Base-by-base conservation (phyloP, 2,329 filamentous ascomycete species). In the Epichloe glyceriae region DNA sequence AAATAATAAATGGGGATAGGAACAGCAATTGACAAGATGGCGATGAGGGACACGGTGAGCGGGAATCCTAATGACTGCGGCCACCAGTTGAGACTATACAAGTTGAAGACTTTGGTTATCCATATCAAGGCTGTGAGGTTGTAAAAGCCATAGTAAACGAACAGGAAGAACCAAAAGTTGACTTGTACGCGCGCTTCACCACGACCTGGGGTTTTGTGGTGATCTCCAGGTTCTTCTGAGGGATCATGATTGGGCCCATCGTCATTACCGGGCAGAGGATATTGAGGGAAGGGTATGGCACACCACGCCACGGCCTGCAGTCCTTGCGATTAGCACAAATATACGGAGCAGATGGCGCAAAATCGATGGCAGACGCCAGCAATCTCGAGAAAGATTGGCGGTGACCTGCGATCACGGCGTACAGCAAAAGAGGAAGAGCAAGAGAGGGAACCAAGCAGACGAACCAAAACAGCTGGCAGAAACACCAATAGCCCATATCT, bases 21-120 rank as follows among this genome's bases (percentile, higher is more conserved):
- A 0, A 71, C 71, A 15, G 73, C 70, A 45, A 83, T 69, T 11
- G 80, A 82, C n/a, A 82, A 57, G 14, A 77, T 65, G 44, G 78
- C 79, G 54, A 85, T 82, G 40, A 80, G 65, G 4, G 75, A 74
- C 47, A 84, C 71, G 15, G 82, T 85, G n/a, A 79, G 57, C 0
- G 80, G 79, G 54, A 85, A 84, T 1, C 82, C 82, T 6, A 85
- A 67, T 6, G 74, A 74, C 51, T 77, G 70, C 7, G 81, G 81
- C 81, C 81, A 85, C 82, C 82, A 85, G 65, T 85, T 85, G 51
- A 85, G 69, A 54, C 76, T 80, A 69, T 85, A 85, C 20, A 85
- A 71, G 58, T 85, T 85, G 63, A 85, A 85, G 5, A 85, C 74
- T 60, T 84, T 85, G 46, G 82, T 85, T 61, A 85, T 83, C 80